A percentile compares a stretch with the other conserved stretches of the same genome.
Evolutionary conservation across 1,284 basidiomycete species (phyloP).

Genomic region (Mixia osmundae): DNA sequence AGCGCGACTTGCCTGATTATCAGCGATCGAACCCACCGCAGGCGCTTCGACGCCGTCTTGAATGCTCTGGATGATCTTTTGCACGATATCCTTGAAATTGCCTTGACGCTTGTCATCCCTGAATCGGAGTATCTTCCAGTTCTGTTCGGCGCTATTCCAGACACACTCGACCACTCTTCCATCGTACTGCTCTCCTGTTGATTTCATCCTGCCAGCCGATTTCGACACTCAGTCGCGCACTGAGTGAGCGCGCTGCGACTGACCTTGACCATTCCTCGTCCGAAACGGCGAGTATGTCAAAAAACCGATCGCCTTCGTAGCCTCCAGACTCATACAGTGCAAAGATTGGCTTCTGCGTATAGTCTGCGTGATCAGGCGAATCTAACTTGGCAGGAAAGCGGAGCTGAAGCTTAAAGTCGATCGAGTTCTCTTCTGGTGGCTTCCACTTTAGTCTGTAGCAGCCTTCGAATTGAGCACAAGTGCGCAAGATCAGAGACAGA

Average conservation of each 20-base stretch:
- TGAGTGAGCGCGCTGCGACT: conserved; percentile 20
- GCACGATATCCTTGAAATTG: conserved; percentile 58
- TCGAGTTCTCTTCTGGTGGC: conserved; percentile 88
- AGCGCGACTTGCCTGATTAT: neutral
- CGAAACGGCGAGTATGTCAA: conserved; percentile 61
- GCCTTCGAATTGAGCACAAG: conserved; percentile 1
- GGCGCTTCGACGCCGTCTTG: conserved; percentile 56
- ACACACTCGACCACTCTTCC: conserved; percentile 73
- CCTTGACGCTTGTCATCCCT: conserved; percentile 74
- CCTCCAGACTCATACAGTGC: conserved; percentile 32
- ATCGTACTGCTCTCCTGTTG: conserved; percentile 53
- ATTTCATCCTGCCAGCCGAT: conserved; percentile 41
- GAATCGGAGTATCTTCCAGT: conserved; percentile 76
- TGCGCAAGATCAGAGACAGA: conserved; percentile 9
- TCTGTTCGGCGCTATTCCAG: conserved; percentile 43
- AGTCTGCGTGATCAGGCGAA: conserved; percentile 43
- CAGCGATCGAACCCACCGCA: conserved; percentile 10
- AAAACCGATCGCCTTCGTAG: conserved; percentile 35
- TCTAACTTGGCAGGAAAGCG: conserved; percentile 51
- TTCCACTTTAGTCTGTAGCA: conserved; percentile 84
- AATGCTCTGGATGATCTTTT: conserved; percentile 65
- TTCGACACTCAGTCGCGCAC: neutral
- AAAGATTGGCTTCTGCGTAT: conserved; percentile 63
- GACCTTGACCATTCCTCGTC: conserved; percentile 85
- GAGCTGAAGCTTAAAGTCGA: conserved; percentile 86